Percentiles rank a stretch among this genome's conserved stretches.
These are phyloP conservation scores for Fomitopsis serialis DNA, from an alignment of 768 basidiomycete species.

Conservation along the genomic window DNA sequence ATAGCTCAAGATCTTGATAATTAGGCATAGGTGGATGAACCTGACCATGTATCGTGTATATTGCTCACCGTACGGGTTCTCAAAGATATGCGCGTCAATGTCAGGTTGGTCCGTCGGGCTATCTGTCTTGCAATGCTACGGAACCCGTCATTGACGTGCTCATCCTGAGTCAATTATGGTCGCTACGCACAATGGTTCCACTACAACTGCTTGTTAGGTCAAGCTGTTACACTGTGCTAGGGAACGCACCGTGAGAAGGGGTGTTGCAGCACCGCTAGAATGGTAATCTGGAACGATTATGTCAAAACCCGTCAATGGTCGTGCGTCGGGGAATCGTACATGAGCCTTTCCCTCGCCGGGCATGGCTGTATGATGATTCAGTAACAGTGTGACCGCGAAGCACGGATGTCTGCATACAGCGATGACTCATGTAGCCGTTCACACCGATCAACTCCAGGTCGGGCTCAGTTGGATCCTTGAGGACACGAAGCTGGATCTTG, in stretches of 20 bases:
- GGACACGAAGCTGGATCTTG: conserved; percentile 14
- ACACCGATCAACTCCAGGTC: conserved; percentile 14
- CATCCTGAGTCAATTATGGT: too few species aligned
- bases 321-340: neutral
- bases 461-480: conserved; percentile 12
- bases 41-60: too few species aligned
- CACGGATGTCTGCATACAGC: neutral
- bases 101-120: conserved; percentile 19
- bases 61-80: conserved; percentile 9
- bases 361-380: neutral
- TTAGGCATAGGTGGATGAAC: neutral
- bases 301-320: neutral
- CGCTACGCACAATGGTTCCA: conserved; percentile 23
- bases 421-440: neutral
- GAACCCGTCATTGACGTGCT: too few species aligned
- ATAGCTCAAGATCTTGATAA: conserved; percentile 22
- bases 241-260: conserved; percentile 21
- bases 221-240: too few species aligned
- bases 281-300: neutral
- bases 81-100: conserved; percentile 27
- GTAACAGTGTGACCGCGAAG: neutral
- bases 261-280: conserved; percentile 7
- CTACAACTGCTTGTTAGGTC: too few species aligned
- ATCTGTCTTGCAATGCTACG: conserved; percentile 15
- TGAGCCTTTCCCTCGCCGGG: neutral